Conservation (phyloP, 768 basidiomycete species). For the Fistulinella prunicolor region DNA sequence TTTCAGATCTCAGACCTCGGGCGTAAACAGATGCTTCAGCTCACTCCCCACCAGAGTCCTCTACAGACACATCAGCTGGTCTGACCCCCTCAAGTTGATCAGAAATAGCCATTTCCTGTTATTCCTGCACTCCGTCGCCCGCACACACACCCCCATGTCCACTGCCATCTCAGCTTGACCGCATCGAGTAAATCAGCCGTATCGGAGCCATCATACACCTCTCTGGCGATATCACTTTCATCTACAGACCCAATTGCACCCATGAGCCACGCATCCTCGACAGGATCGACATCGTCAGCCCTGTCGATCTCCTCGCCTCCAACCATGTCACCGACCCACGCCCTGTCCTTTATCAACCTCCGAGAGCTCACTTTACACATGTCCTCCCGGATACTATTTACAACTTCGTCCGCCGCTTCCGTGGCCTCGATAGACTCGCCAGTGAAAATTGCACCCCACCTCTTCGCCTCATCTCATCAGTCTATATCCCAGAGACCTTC, state of each 20-base stretch:
- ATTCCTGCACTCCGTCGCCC: slow-evolving; percentile 11
- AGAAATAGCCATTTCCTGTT: slow-evolving; percentile 19
- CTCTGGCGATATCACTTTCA: slow-evolving; percentile 11
- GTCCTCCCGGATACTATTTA: slow-evolving; percentile 38
- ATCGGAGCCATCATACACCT: slow-evolving; percentile 22
- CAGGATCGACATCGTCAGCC: slow-evolving; percentile 14
- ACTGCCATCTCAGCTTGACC: slow-evolving; percentile 14
- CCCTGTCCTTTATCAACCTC: slow-evolving; percentile 32
- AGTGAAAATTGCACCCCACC: slow-evolving; percentile 40
- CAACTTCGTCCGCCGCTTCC: slow-evolving; percentile 35
- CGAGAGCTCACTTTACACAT: slow-evolving; percentile 35
- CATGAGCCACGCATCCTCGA: slow-evolving; percentile 29
- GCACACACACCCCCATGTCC: slow-evolving; percentile 28
- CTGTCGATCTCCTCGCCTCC: slow-evolving; percentile 23
- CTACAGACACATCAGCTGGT: slow-evolving; percentile 36
- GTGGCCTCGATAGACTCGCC: slow-evolving; percentile 36
- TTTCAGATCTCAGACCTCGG: slow-evolving; percentile 32
- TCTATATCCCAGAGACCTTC: slow-evolving; percentile 34
- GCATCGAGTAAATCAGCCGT: slow-evolving; percentile 30
- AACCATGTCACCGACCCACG: slow-evolving; percentile 11
- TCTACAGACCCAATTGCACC: slow-evolving; percentile 16
- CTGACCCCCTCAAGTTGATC: slow-evolving; percentile 27
- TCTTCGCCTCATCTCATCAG: slow-evolving; percentile 15
- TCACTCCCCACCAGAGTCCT: slow-evolving; percentile 28
- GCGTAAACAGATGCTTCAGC: slow-evolving; percentile 31